Evolutionary conservation across 2,329 filamentous ascomycete species (phyloP).

Genomic region (Diplodia intermedia): DNA sequence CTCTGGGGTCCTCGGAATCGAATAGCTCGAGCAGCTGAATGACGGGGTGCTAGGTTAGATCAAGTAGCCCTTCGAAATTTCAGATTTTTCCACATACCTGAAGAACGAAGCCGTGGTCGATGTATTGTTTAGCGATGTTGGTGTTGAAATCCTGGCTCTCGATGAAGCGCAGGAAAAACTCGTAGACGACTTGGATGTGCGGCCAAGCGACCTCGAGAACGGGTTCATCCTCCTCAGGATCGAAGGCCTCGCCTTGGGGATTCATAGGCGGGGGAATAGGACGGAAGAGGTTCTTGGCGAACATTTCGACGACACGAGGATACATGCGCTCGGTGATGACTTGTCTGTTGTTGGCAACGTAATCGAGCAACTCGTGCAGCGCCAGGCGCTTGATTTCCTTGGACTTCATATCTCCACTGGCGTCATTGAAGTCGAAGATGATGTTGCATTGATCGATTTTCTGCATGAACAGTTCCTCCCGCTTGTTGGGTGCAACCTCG

Average conservation of each 20-base stretch:
- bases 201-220: slow-evolving; percentile 98
- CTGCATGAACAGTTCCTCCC: slow-evolving; percentile 98
- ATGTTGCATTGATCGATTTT: slow-evolving; percentile 99
- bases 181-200: slow-evolving; percentile 98
- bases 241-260: slow-evolving; percentile 96
- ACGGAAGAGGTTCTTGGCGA: slow-evolving; percentile 96
- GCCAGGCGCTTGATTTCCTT: slow-evolving; percentile 99
- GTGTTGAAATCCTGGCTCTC: slow-evolving; percentile 99
- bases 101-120: slow-evolving; percentile 96
- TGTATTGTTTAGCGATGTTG: slow-evolving; percentile 98
- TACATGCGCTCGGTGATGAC: slow-evolving; percentile 99
- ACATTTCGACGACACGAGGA: slow-evolving; percentile 97
- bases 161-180: slow-evolving; percentile 98
- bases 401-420: slow-evolving; percentile 97
- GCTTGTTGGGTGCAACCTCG: slow-evolving; percentile 91
- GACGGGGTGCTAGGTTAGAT: slow-evolving; percentile 35
- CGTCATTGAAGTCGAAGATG: slow-evolving; percentile 99
- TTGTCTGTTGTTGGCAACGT: slow-evolving; percentile 97
- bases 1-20: slow-evolving; percentile 95
- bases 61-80: not conserved
- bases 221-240: slow-evolving; percentile 97
- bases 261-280: slow-evolving; percentile 97
- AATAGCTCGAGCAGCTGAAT: slow-evolving; percentile 88
- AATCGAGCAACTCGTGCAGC: slow-evolving; percentile 93
- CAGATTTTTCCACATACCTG: slow-evolving; percentile 57